Conservation (phyloP, 139 green algal species). For the Astrephomene gubernaculifera region DNA sequence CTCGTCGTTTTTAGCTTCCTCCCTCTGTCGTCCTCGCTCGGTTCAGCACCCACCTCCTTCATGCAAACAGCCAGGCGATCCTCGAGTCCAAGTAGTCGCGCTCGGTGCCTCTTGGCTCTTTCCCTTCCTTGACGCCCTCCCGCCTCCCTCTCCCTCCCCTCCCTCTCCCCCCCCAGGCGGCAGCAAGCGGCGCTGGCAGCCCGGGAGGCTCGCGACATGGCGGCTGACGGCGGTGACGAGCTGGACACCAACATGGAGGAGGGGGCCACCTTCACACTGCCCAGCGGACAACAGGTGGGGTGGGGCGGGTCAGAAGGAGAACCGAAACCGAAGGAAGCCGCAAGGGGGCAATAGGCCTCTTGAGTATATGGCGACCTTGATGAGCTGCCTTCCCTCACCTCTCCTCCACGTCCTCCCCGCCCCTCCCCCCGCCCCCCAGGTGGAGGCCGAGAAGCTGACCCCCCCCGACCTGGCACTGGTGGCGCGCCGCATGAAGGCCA, state of each 20-base stretch:
- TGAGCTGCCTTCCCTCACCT: not conserved
- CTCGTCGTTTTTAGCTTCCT: too few species aligned
- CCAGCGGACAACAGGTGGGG: constrained; percentile 63
- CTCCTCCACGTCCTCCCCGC: not conserved
- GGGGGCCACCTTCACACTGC: constrained; percentile 65
- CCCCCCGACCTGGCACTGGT: constrained; percentile 58
- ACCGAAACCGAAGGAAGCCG: not conserved
- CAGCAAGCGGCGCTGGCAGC: constrained; percentile 58
- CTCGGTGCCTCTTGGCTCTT: too few species aligned
- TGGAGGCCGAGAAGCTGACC: constrained; percentile 61
- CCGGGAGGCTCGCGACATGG: constrained; percentile 72
- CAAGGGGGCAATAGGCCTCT: too few species aligned
- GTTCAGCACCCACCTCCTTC: too few species aligned
- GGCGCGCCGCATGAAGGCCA: constrained; percentile 65
- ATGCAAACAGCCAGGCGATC: too few species aligned
- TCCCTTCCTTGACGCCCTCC: too few species aligned
- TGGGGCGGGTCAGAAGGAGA: not conserved
- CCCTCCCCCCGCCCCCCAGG: constrained; percentile 36
- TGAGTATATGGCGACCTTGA: too few species aligned
- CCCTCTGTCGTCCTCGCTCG: too few species aligned
- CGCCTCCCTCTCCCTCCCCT: not conserved
- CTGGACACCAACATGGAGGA: constrained; percentile 80
- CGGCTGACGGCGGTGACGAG: constrained; percentile 31
- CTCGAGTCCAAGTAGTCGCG: too few species aligned
- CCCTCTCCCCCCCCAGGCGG: constrained; percentile 35